Percentiles rank a stretch among this genome's conserved stretches.
phyloP scores from a whole-genome alignment of 176 grass and related monocot genomes.

The Triticum monococcum region DNA sequence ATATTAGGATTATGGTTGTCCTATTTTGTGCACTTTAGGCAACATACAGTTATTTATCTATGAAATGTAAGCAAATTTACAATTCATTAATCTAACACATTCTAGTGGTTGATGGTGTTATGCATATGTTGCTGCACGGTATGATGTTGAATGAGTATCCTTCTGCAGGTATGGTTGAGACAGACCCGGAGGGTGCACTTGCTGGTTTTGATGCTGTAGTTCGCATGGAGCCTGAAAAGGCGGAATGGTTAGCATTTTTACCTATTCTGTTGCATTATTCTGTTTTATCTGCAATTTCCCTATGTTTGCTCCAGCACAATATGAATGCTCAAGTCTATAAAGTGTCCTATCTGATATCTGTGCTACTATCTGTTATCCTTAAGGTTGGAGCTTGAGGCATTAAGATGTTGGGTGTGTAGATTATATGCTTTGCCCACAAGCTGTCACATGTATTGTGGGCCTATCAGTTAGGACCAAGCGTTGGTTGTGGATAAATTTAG shows the following conservation, averaged over 20 bases:
- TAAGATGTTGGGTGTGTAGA: background rate
- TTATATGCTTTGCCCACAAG: background rate
- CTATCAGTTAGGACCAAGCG: background rate
- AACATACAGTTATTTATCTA: background rate
- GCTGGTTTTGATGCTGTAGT: slow-evolving; percentile 91
- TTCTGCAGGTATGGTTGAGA: slow-evolving; percentile 87
- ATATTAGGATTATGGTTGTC: background rate
- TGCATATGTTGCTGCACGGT: slow-evolving; percentile 3
- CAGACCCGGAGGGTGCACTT: slow-evolving; percentile 90
- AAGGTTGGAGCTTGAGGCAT: background rate
- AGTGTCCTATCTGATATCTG: background rate
- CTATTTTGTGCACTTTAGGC: background rate
- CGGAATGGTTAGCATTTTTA: slow-evolving; percentile 69
- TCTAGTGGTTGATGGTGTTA: slow-evolving; percentile 8
- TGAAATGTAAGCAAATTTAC: background rate
- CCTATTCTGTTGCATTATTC: background rate
- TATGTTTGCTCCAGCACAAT: background rate
- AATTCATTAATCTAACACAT: background rate
- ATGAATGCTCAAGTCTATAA: background rate
- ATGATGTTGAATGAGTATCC: background rate
- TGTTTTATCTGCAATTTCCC: slow-evolving; percentile 4
- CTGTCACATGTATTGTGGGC: background rate
- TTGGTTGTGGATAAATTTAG: background rate
- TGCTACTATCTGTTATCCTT: background rate
- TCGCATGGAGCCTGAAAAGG: slow-evolving; percentile 91